A percentile compares a stretch with the other conserved stretches of the same genome.
These are phyloP conservation scores for Microcos paniculata DNA, from an alignment of 345 rosid genomes.

Conservation along the genomic window DNA sequence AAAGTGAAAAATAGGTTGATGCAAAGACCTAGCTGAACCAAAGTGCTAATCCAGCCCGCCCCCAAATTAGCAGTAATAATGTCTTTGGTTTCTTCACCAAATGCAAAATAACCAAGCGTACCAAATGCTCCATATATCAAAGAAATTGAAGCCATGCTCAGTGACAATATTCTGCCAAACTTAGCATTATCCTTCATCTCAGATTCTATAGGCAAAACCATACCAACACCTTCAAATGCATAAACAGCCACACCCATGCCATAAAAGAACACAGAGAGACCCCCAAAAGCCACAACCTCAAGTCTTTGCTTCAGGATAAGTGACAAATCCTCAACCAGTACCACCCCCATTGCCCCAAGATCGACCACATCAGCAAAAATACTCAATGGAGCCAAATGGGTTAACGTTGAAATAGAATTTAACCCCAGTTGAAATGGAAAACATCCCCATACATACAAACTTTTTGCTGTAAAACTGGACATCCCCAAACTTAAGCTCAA, in stretches of 20 bases:
- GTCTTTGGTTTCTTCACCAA: slow-evolving; percentile 64
- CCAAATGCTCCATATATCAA: slow-evolving; percentile 68
- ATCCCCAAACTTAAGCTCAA: slow-evolving; percentile 30
- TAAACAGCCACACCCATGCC: slow-evolving; percentile 83
- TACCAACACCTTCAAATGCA: slow-evolving; percentile 77
- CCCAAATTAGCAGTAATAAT: slow-evolving; percentile 81
- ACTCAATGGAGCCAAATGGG: slow-evolving; percentile 89
- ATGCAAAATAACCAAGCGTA: slow-evolving; percentile 73
- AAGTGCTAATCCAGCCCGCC: slow-evolving; percentile 48
- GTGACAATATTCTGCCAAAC: slow-evolving; percentile 53
- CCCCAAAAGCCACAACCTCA: slow-evolving; percentile 55
- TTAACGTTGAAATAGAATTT: slow-evolving; percentile 66
- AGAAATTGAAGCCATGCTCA: slow-evolving; percentile 58
- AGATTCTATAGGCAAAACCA: slow-evolving; percentile 74
- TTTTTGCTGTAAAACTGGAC: slow-evolving; percentile 51
- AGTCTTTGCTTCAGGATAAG: slow-evolving; percentile 41
- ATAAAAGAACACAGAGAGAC: slow-evolving; percentile 61
- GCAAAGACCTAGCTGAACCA: slow-evolving; percentile 81
- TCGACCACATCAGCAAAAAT: slow-evolving; percentile 90
- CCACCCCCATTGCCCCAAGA: slow-evolving; percentile 74
- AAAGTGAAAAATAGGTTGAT: slow-evolving; percentile 84
- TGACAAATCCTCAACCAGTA: slow-evolving; percentile 54
- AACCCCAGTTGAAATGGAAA: slow-evolving; percentile 83
- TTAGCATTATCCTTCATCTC: slow-evolving; percentile 58
- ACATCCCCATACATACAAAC: slow-evolving; percentile 65